Percentiles rank a stretch among this genome's conserved stretches.
Evolutionary conservation across 1,284 basidiomycete species (phyloP).

Genomic region (Xerocomus minutiporus): DNA sequence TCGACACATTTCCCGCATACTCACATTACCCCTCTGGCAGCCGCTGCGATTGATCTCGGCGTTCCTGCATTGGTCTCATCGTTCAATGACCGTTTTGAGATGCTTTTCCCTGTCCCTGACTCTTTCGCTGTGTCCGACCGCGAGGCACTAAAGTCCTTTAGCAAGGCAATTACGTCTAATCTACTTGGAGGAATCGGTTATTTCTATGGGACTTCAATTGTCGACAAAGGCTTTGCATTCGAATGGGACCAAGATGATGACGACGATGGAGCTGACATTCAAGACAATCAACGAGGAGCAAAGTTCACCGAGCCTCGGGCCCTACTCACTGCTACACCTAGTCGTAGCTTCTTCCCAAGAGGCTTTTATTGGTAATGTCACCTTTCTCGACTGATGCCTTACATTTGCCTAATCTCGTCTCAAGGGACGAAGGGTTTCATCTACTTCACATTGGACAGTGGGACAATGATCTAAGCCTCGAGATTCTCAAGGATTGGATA

Average conservation of each 20-base stretch:
- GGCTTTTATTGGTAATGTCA: slow-evolving; percentile 84
- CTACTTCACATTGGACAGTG: slow-evolving; percentile 84
- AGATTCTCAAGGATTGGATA: slow-evolving; percentile 89
- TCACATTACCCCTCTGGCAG: slow-evolving; percentile 34
- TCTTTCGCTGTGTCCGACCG: slow-evolving; percentile 47
- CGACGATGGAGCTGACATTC: slow-evolving; percentile 35
- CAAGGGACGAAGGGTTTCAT: slow-evolving; percentile 95
- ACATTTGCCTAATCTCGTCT: slow-evolving; percentile 4
- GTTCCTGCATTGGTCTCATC: slow-evolving; percentile 61
- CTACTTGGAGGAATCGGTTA: slow-evolving; percentile 90
- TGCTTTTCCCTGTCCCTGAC: slow-evolving; percentile 61
- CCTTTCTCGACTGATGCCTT: not conserved
- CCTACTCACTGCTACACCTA: slow-evolving; percentile 89
- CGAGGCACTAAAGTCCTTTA: slow-evolving; percentile 64
- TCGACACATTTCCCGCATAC: slow-evolving; percentile 7
- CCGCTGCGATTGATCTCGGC: slow-evolving; percentile 58
- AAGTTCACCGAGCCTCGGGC: slow-evolving; percentile 68
- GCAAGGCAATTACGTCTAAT: slow-evolving; percentile 84
- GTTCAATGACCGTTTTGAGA: slow-evolving; percentile 66
- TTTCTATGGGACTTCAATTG: slow-evolving; percentile 87
- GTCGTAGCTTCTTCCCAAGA: slow-evolving; percentile 91
- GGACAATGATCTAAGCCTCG: slow-evolving; percentile 88
- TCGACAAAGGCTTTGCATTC: slow-evolving; percentile 78
- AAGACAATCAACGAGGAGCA: slow-evolving; percentile 45
- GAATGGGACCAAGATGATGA: slow-evolving; percentile 87